These are phyloP conservation scores for Dillenia turbinata DNA, from an alignment of 164 flowering plant genomes.

Conservation along the genomic window DNA sequence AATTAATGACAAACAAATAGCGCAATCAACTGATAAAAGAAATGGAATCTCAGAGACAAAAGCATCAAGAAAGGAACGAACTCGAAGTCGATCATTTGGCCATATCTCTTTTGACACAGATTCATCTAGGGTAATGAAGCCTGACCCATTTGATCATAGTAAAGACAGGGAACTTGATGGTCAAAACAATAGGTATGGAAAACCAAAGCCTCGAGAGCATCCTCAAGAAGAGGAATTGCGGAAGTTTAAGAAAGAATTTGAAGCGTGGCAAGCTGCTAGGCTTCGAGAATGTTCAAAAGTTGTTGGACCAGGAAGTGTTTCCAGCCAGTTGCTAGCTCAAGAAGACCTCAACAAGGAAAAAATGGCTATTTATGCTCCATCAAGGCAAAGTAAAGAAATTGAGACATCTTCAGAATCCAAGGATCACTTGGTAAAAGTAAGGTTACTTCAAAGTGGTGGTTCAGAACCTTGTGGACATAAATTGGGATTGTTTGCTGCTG, in stretches of 20 bases:
- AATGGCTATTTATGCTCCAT: conserved; percentile 28
- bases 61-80: conserved; percentile 24
- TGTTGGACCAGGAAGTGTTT: conserved; percentile 34
- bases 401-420: conserved; percentile 26
- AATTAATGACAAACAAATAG: conserved; percentile 31
- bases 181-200: conserved; percentile 20
- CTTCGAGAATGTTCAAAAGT: conserved; percentile 58
- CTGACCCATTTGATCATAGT: conserved; percentile 14
- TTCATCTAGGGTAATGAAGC: conserved; percentile 23
- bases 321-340: conserved; percentile 45
- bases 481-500: conserved; percentile 17
- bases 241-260: conserved; percentile 94
- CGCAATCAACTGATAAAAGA: conserved; percentile 30
- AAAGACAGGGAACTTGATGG: conserved; percentile 22
- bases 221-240: conserved; percentile 96
- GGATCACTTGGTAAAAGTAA: conserved; percentile 10
- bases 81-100: conserved; percentile 19
- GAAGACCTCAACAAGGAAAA: conserved; percentile 54
- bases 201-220: conserved; percentile 66
- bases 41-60: conserved; percentile 19
- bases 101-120: conserved; percentile 30
- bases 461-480: conserved; percentile 19
- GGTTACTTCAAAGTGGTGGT: conserved; percentile 18
- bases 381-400: conserved; percentile 9
- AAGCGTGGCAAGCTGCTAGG: conserved; percentile 89